Base-by-base conservation (phyloP, 1,284 basidiomycete genomes). In the Ceratobasidium sp. region DNA sequence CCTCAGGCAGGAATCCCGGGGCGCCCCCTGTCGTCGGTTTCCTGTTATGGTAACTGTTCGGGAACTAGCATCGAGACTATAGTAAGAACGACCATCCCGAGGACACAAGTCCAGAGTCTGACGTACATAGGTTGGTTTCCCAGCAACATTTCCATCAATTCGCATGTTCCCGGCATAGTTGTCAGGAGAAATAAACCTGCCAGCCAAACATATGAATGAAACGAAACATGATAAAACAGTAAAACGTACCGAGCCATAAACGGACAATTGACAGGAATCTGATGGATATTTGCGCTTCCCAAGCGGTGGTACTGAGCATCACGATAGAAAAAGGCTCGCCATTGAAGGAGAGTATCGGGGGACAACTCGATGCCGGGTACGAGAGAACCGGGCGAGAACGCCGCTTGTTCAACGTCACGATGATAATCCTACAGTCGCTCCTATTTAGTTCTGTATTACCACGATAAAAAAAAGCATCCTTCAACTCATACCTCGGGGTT, bases 251-350 rank as follows among this genome's bases (percentile, higher is more conserved):
- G 64, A 30, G 52, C 52, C 43, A 45, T 45, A 18, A 45, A 45
- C 18, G 43, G 43, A 59, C 77, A 36, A 36, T 57, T 57, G 34
- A 57, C 77, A 2, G 78, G 78, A 45, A 78, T 76, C 41, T 69
- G 52, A 21, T 69, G 64, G 28, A 69, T 69, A 32, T 64, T 64
- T 30, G 45, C 61, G 30, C 61, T 64, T 30, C 52, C 52, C 16
- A 69, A 52, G 18, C 64, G 64, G n/a, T 53, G 32, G 36, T 69
- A 69, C 39, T 97, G 95, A 10, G 96, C 93, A 80, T 97, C 96
- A 4, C 94, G 93, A 85, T 98, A 98, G 8, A 93, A 94, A 89
- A 97, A 97, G 41, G 97, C 87, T 74, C 96, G 92, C 36, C 92
- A 92, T 81, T 97, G 96, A 76, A 97, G 85, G 74, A 97, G 92